Evolutionary conservation across 176 grass and related monocot genomes (phyloP).

Genomic region (Elaeis guineensis): DNA sequence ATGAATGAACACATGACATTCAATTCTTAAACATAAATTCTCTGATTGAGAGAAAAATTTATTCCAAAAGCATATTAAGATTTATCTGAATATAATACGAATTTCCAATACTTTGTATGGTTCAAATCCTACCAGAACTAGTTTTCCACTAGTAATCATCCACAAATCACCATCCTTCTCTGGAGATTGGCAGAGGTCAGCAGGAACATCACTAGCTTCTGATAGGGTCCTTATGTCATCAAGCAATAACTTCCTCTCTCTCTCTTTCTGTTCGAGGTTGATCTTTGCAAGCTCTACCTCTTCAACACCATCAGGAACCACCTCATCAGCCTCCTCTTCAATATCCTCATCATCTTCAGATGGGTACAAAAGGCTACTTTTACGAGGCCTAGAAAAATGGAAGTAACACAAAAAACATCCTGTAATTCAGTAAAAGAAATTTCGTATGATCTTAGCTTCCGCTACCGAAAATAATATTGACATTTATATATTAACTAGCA

Average conservation of each 20-base stretch:
- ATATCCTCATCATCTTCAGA: constrained; percentile 94
- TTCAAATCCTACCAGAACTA: constrained; percentile 45
- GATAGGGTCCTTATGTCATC: constrained; percentile 82
- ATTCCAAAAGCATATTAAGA: too few species aligned
- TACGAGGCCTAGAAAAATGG: constrained; percentile 51
- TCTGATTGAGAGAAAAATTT: too few species aligned
- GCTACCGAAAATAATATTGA: too few species aligned
- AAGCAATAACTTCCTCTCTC: constrained; percentile 85
- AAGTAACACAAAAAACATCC: too few species aligned
- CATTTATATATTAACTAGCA: too few species aligned
- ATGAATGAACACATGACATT: too few species aligned
- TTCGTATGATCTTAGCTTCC: too few species aligned
- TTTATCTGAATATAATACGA: too few species aligned
- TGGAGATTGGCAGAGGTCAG: constrained; percentile 28
- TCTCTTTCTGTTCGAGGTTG: constrained; percentile 70
- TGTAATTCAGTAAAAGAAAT: too few species aligned
- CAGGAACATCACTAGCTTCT: constrained; percentile 43
- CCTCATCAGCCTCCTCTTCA: constrained; percentile 97
- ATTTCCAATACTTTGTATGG: not conserved
- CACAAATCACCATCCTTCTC: constrained; percentile 68
- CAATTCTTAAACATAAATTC: too few species aligned
- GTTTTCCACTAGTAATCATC: constrained; percentile 72
- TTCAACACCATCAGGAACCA: constrained; percentile 98
- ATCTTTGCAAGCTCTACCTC: constrained; percentile 98
- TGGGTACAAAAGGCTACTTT: constrained; percentile 86